Percentiles rank a stretch among this genome's conserved stretches.
These are phyloP conservation scores for Elaeis guineensis DNA, from an alignment of 176 grass and related monocot species.

Conservation along the genomic window DNA sequence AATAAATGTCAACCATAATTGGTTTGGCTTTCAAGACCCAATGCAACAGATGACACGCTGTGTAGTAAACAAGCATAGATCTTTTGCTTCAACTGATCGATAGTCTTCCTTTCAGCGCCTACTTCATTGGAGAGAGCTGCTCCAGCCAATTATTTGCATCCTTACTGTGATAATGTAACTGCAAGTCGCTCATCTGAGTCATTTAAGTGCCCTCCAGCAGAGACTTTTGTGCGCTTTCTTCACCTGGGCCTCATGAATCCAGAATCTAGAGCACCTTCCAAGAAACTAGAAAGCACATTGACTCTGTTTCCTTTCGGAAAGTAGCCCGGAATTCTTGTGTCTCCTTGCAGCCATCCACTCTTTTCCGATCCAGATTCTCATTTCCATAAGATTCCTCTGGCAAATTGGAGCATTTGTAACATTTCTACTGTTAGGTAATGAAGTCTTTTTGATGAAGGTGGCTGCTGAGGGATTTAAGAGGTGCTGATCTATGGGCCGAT, in stretches of 20 bases:
- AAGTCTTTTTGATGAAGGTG: conserved; percentile 34
- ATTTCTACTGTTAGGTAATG: conserved; percentile 35
- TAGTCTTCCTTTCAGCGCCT: conserved; percentile 28
- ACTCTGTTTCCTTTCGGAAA: conserved; percentile 47
- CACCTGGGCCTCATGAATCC: conserved; percentile 46
- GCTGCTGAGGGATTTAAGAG: conserved; percentile 30
- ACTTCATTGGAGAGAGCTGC: conserved; percentile 36
- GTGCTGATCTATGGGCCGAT: too few species aligned
- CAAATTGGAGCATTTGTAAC: conserved; percentile 21
- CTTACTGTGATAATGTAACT: conserved; percentile 65
- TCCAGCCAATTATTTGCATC: conserved; percentile 78
- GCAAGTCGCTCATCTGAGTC: conserved; percentile 57
- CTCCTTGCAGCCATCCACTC: conserved; percentile 80
- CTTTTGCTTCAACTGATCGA: conserved; percentile 81
- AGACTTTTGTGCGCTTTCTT: conserved; percentile 39
- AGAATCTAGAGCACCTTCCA: conserved; percentile 47
- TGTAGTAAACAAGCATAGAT: conserved; percentile 68
- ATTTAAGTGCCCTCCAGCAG: conserved; percentile 35
- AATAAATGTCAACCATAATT: background rate
- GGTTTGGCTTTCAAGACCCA: conserved; percentile 59
- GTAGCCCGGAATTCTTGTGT: conserved; percentile 57
- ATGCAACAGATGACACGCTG: conserved; percentile 69
- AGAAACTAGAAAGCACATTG: conserved; percentile 77
- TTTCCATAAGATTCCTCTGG: conserved; percentile 30
- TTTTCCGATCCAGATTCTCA: conserved; percentile 62